These are phyloP conservation scores for Angophora floribunda DNA, from an alignment of 345 rosid genomes.

Conservation along the genomic window DNA sequence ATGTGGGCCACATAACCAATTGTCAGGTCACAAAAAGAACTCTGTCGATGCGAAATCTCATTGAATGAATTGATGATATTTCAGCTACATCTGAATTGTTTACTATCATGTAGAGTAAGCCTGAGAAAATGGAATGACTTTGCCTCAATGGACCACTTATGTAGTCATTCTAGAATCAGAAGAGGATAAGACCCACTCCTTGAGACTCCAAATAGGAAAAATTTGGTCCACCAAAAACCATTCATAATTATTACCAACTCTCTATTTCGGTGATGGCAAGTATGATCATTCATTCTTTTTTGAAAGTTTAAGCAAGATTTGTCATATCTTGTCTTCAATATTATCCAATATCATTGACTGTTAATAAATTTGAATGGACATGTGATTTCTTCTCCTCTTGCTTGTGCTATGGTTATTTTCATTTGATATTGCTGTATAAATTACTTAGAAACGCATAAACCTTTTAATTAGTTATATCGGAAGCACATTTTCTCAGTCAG, in stretches of 20 bases:
- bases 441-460: background rate
- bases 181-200: background rate
- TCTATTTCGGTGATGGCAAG: background rate
- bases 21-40: background rate
- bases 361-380: background rate
- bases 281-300: background rate
- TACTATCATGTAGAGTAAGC: background rate
- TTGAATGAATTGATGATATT: background rate
- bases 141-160: background rate
- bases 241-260: background rate
- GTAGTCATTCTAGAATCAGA: background rate
- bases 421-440: background rate
- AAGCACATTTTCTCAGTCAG: background rate
- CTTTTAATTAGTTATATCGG: background rate
- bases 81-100: background rate
- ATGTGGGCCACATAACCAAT: background rate
- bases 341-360: background rate
- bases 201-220: background rate
- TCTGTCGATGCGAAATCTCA: background rate
- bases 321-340: background rate
- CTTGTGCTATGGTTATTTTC: rapidly evolving
- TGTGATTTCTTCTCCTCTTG: background rate
- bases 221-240: background rate
- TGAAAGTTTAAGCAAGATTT: background rate
- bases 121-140: background rate